Evolutionary conservation across 352 stramenopile genomes (phyloP).

Genomic region (Phytophthora ramorum): DNA sequence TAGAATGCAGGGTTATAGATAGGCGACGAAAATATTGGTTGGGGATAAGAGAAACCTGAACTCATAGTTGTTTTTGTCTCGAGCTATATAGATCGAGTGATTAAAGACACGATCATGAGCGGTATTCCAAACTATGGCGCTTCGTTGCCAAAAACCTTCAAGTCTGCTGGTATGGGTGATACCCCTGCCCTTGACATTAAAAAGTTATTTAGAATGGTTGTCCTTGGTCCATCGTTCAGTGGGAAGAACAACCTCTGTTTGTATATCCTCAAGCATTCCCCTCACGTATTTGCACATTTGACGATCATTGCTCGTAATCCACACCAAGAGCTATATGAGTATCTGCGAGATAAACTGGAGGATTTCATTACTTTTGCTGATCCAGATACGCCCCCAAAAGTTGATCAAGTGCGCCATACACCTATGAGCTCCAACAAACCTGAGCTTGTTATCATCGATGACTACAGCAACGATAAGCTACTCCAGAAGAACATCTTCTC

Average conservation of each 20-base stretch:
- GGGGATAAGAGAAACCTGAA: not conserved
- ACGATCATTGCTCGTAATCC: constrained; percentile 32
- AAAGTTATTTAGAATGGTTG: constrained; percentile 38
- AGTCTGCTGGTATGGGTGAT: not conserved
- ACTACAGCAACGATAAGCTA: constrained; percentile 36
- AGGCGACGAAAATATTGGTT: not conserved
- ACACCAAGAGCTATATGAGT: constrained; percentile 37
- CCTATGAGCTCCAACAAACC: constrained; percentile 14
- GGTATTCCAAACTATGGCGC: constrained; percentile 8
- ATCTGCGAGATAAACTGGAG: constrained; percentile 36
- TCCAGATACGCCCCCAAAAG: constrained; percentile 29
- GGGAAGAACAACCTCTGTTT: constrained; percentile 37
- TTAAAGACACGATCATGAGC: constrained; percentile 5
- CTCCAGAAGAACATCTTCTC: constrained; percentile 41
- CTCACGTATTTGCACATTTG: constrained; percentile 37
- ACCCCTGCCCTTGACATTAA: constrained; percentile 23
- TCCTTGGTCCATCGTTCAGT: constrained; percentile 17
- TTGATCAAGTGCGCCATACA: constrained; percentile 33
- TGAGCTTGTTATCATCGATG: constrained; percentile 29
- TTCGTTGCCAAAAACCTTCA: constrained; percentile 19
- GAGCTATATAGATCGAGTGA: constrained; percentile 1
- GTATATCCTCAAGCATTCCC: constrained; percentile 29
- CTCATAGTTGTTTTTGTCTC: constrained; percentile 1
- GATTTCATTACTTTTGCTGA: constrained; percentile 30
- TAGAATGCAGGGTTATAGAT: not conserved